phyloP scores from a whole-genome alignment of 805 yeast genomes.

The Kluyveromyces nonfermentans region DNA sequence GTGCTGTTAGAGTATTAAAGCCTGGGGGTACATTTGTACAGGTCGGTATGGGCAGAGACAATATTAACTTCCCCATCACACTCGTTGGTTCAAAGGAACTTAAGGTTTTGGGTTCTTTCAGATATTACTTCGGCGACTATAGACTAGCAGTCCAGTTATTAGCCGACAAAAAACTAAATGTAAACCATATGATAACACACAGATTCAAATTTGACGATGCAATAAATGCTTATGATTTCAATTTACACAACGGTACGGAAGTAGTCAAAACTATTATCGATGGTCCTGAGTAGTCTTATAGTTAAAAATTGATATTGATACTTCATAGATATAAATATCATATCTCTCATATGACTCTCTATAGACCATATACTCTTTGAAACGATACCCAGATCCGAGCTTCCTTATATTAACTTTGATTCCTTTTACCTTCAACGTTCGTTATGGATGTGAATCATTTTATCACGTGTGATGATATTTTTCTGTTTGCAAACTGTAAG shows the following conservation, averaged over 20 bases:
- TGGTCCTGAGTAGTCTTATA: constrained; percentile 53
- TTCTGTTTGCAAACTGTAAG: too few relatives aligned
- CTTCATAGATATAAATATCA: too few relatives aligned
- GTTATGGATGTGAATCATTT: too few relatives aligned
- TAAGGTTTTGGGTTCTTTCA: constrained; percentile 63
- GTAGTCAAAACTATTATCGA: constrained; percentile 74
- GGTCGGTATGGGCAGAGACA: constrained; percentile 75
- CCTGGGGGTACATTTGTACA: constrained; percentile 72
- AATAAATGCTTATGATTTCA: constrained; percentile 58
- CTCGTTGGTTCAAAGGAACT: constrained; percentile 61
- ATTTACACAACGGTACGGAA: constrained; percentile 49
- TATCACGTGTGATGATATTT: too few relatives aligned
- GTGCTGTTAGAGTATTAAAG: constrained; percentile 52
- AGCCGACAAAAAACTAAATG: constrained; percentile 53
- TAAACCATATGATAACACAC: constrained; percentile 63
- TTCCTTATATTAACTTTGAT: too few relatives aligned
- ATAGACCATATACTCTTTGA: too few relatives aligned
- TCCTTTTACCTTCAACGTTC: too few relatives aligned
- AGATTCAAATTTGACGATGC: constrained; percentile 66
- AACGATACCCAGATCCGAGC: too few relatives aligned
- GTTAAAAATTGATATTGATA: too few relatives aligned
- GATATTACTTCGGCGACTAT: constrained; percentile 76
- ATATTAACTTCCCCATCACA: constrained; percentile 65
- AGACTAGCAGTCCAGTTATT: constrained; percentile 59
- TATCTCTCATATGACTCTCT: too few relatives aligned